Conservation (phyloP, 345 rosid species). For the Gynandropsis gynandra region DNA sequence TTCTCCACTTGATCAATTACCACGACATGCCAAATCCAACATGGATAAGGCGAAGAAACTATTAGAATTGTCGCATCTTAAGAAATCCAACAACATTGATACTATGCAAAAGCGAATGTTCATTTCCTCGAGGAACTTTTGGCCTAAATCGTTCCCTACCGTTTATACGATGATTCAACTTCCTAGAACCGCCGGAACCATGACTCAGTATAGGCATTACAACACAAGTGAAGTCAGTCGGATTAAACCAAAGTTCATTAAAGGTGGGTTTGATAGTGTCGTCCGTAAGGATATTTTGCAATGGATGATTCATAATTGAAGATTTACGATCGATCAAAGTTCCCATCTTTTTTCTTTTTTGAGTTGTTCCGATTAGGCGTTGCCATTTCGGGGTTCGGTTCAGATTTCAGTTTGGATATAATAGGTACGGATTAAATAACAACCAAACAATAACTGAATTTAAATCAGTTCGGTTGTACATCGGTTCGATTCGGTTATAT, state of each 20-base stretch:
- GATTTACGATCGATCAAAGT: not conserved
- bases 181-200: constrained; percentile 40
- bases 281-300: constrained; percentile 68
- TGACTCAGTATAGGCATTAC: constrained; percentile 56
- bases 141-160: constrained; percentile 51
- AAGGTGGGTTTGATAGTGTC: constrained; percentile 32
- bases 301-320: constrained; percentile 40
- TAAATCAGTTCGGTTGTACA: too few species aligned
- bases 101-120: constrained; percentile 43
- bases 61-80: constrained; percentile 30
- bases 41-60: constrained; percentile 37
- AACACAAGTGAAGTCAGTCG: constrained; percentile 16
- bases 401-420: too few species aligned
- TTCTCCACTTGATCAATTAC: constrained; percentile 22
- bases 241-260: constrained; percentile 15
- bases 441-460: too few species aligned
- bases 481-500: constrained; percentile 22
- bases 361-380: not conserved
- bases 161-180: constrained; percentile 57
- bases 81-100: constrained; percentile 31
- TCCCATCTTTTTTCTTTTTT: not conserved
- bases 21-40: constrained; percentile 23
- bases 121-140: constrained; percentile 34
- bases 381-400: too few species aligned
- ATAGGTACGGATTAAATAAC: too few species aligned